Percentiles rank a stretch among this genome's conserved stretches.
Evolutionary conservation across 495 filamentous ascomycete genomes (phyloP).

Genomic region (Aspergillus saccharolyticus): DNA sequence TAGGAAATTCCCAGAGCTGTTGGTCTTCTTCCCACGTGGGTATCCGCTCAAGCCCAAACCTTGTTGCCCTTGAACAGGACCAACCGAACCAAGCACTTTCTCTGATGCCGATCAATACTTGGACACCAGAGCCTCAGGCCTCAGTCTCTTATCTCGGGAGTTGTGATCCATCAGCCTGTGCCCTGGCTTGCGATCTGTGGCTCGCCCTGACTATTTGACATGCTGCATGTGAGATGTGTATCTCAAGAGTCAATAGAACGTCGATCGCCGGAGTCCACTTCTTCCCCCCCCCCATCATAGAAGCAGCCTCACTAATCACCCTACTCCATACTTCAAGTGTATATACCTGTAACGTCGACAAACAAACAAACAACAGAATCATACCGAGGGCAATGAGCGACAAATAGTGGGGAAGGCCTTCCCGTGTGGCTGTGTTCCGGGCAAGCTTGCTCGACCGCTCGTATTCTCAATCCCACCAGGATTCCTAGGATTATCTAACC

Average conservation of each 20-base stretch:
- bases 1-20: not conserved
- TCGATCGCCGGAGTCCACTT: constrained; percentile 9
- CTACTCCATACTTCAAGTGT: too few relatives aligned
- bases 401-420: constrained; percentile 2
- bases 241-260: not conserved
- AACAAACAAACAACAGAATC: too few relatives aligned
- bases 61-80: constrained; percentile 7
- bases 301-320: too few relatives aligned
- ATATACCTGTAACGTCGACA: too few relatives aligned
- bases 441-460: not conserved
- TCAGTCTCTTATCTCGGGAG: not conserved
- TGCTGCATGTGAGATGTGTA: constrained; percentile 15
- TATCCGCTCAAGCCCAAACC: constrained; percentile 13
- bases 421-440: constrained; percentile 16
- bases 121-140: not conserved
- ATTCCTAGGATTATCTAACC: not conserved
- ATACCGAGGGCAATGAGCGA: not conserved
- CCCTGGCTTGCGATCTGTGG: too few relatives aligned
- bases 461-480: constrained; percentile 2
- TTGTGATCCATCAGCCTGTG: constrained; percentile 4
- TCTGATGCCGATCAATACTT: constrained; percentile 15
- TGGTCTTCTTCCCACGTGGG: constrained; percentile 14
- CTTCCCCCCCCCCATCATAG: too few relatives aligned
- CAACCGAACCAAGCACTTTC: constrained; percentile 20
- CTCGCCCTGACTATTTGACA: constrained; percentile 9